Percentiles rank a stretch among this genome's conserved stretches.
These are phyloP conservation scores for Tylopilus felleus DNA, from an alignment of 768 basidiomycete genomes.

Conservation along the genomic window DNA sequence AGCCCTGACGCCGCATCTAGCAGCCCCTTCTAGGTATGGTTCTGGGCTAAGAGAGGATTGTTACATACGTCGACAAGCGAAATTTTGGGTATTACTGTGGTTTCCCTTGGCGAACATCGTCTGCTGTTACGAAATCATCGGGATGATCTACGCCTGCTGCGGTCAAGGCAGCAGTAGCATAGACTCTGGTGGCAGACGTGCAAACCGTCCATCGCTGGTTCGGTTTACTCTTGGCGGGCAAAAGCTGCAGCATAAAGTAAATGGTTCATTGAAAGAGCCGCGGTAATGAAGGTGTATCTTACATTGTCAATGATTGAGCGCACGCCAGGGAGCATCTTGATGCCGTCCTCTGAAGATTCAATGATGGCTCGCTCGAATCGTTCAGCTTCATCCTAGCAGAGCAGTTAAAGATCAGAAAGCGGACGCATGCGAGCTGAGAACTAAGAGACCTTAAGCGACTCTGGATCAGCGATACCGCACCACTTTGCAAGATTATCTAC, in stretches of 20 bases:
- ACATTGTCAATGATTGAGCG: constrained; percentile 55
- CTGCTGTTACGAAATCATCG: constrained; percentile 75
- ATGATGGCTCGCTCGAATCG: constrained; percentile 82
- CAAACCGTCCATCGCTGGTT: constrained; percentile 83
- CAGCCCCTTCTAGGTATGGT: constrained; percentile 85
- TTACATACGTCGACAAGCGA: background rate
- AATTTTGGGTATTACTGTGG: constrained; percentile 52
- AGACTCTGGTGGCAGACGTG: constrained; percentile 76
- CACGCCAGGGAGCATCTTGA: constrained; percentile 75
- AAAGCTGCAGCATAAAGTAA: constrained; percentile 27
- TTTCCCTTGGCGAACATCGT: constrained; percentile 81
- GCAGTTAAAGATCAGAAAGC: constrained; percentile 3
- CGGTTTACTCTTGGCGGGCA: constrained; percentile 33
- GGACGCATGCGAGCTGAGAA: background rate
- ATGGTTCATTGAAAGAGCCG: background rate
- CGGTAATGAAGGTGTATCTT: background rate
- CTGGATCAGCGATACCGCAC: constrained; percentile 65
- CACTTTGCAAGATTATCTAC: constrained; percentile 73
- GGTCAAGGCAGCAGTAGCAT: constrained; percentile 69
- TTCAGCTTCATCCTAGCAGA: constrained; percentile 56
- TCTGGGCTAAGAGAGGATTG: constrained; percentile 55
- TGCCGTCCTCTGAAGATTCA: constrained; percentile 54
- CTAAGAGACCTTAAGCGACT: constrained; percentile 60
- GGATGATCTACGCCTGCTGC: constrained; percentile 66
- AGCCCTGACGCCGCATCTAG: constrained; percentile 61